Conservation (phyloP, 169 alveolate genomes). For the Condylostoma magnum region DNA sequence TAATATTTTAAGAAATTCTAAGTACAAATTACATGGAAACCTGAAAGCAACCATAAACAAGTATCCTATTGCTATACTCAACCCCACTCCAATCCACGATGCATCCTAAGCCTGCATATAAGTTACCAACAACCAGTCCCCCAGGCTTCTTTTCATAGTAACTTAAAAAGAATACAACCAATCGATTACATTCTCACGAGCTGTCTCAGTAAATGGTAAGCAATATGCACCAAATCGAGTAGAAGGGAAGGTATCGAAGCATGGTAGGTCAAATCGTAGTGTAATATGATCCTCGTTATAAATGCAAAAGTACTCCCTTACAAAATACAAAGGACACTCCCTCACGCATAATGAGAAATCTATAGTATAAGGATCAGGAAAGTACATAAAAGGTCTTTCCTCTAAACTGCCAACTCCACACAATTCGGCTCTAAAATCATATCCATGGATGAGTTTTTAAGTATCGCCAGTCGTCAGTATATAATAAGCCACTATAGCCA, state of each 20-base stretch:
- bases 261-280: slow-evolving; percentile 4
- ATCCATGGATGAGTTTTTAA: slow-evolving; percentile 1
- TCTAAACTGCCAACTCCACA: slow-evolving; percentile 19
- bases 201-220: slow-evolving; percentile 3
- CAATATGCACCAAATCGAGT: slow-evolving; percentile 21
- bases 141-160: slow-evolving; percentile 11
- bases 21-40: slow-evolving; percentile 10
- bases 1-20: neutral
- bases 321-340: slow-evolving; percentile 11
- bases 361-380: slow-evolving; percentile 20
- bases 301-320: slow-evolving; percentile 7
- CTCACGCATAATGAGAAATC: slow-evolving; percentile 14
- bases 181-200: slow-evolving; percentile 1
- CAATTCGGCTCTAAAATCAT: slow-evolving; percentile 25
- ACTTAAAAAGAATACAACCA: neutral
- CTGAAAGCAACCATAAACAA: neutral
- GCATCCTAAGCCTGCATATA: slow-evolving; percentile 24
- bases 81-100: neutral
- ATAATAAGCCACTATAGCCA: neutral
- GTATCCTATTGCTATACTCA: neutral
- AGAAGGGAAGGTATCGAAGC: slow-evolving; percentile 8
- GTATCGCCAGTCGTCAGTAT: slow-evolving; percentile 1
- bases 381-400: slow-evolving; percentile 17
- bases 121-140: neutral
- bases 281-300: slow-evolving; percentile 23